A percentile compares a stretch with the other conserved stretches of the same genome.
phyloP scores from a whole-genome alignment of 1,284 basidiomycete genomes.

The Porogramme epimiltina region DNA sequence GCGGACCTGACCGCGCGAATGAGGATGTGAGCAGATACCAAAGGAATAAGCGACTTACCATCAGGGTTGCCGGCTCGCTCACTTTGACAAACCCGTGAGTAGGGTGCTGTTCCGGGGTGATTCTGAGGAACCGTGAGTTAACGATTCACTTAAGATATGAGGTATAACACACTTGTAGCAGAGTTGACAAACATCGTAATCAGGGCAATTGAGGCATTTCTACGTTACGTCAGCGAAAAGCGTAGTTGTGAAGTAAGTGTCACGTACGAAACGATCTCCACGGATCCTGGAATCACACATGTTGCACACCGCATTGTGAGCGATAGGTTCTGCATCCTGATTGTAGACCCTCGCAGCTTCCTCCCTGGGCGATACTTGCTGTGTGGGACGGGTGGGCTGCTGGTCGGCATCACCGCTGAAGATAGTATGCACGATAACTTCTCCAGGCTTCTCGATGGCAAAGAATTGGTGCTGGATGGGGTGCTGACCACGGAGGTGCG shows the following conservation, averaged over 20 bases:
- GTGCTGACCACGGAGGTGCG: conserved; percentile 33
- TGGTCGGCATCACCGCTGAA: conserved; percentile 41
- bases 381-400: conserved; percentile 5
- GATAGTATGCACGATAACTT: conserved; percentile 64
- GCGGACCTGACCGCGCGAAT: conserved; percentile 15
- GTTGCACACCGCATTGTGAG: conserved; percentile 70
- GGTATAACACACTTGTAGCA: conserved; percentile 62
- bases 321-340: conserved; percentile 28
- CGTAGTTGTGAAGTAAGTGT: not conserved
- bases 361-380: not conserved
- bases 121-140: conserved; percentile 37
- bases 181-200: conserved; percentile 73
- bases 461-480: conserved; percentile 59
- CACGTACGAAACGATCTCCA: conserved; percentile 59
- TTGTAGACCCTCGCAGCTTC: not conserved
- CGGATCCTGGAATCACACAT: conserved; percentile 72
- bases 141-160: not conserved
- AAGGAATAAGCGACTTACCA: conserved; percentile 40
- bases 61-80: conserved; percentile 54
- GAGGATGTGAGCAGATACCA: not conserved
- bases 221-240: no score
- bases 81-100: conserved; percentile 77
- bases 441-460: conserved; percentile 63
- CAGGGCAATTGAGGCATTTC: conserved; percentile 77
- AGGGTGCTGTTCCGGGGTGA: conserved; percentile 76